Evolutionary conservation across 1,139 yeast genomes (phyloP).

Genomic region (Blastobotrys illinoisensis): DNA sequence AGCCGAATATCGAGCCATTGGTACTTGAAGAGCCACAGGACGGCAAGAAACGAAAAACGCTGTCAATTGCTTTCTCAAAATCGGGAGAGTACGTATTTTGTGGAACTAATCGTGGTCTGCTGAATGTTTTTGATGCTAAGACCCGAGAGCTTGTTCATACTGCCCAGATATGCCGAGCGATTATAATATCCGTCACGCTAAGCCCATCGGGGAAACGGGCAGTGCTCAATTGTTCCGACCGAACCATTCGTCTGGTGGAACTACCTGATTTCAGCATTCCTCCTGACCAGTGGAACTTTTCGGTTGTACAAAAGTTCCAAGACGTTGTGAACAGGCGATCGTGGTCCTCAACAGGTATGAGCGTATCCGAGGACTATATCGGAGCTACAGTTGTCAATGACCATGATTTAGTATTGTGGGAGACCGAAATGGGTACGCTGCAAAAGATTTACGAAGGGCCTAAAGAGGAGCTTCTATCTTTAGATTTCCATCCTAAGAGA

Average conservation of each 20-base stretch:
- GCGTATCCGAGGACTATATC: slow-evolving; percentile 73
- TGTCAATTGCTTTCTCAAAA: slow-evolving; percentile 36
- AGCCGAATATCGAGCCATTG: slow-evolving; percentile 23
- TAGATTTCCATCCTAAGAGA: slow-evolving; percentile 69
- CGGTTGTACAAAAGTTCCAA: slow-evolving; percentile 76
- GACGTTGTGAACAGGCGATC: slow-evolving; percentile 85
- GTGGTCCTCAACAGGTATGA: slow-evolving; percentile 79
- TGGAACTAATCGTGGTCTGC: slow-evolving; percentile 79
- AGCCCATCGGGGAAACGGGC: slow-evolving; percentile 63
- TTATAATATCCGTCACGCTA: slow-evolving; percentile 63
- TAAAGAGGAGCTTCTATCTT: slow-evolving; percentile 74
- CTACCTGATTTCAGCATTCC: slow-evolving; percentile 43
- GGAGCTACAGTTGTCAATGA: slow-evolving; percentile 83
- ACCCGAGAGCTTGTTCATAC: slow-evolving; percentile 40
- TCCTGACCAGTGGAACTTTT: slow-evolving; percentile 48
- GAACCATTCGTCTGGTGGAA: slow-evolving; percentile 67
- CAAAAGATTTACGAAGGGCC: slow-evolving; percentile 90
- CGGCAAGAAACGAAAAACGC: slow-evolving; percentile 28
- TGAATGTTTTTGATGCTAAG: slow-evolving; percentile 43
- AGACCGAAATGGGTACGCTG: slow-evolving; percentile 78
- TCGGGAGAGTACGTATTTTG: slow-evolving; percentile 52
- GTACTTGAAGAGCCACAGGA: slow-evolving; percentile 19
- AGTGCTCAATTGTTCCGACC: slow-evolving; percentile 76
- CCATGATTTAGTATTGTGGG: slow-evolving; percentile 92
- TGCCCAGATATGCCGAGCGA: slow-evolving; percentile 57